These are phyloP conservation scores for Naganishia friedmannii DNA, from an alignment of 768 basidiomycete genomes.

Conservation along the genomic window DNA sequence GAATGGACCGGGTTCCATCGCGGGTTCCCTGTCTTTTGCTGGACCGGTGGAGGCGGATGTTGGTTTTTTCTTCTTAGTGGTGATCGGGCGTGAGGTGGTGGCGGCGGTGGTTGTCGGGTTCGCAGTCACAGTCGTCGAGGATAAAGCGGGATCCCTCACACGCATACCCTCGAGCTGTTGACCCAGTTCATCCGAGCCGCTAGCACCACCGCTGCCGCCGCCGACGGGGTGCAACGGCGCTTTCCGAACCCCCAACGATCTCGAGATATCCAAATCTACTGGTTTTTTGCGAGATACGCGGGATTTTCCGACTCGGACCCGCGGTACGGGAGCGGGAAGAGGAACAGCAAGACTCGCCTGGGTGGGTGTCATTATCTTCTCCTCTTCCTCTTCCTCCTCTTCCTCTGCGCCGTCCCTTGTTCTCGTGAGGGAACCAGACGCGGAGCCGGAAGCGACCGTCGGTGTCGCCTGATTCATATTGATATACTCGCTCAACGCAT, in stretches of 20 bases:
- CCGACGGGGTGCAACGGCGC: neutral
- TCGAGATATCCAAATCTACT: conserved; percentile 48
- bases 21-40: neutral
- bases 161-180: neutral
- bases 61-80: conserved; percentile 36
- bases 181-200: neutral
- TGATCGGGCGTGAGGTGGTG: neutral
- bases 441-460: neutral
- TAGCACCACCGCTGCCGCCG: too few species aligned
- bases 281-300: conserved; percentile 49
- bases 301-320: conserved; percentile 32
- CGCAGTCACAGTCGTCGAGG: conserved; percentile 27
- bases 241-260: conserved; percentile 42
- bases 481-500: conserved; percentile 19
- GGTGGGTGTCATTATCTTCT: neutral
- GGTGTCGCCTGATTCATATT: conserved; percentile 27
- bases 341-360: neutral
- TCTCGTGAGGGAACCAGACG: too few species aligned
- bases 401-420: neutral
- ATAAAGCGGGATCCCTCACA: neutral
- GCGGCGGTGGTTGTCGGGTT: neutral
- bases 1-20: conserved; percentile 18
- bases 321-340: too few species aligned
- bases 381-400: neutral
- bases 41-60: neutral